These are phyloP conservation scores for Russula griseocarnosa DNA, from an alignment of 768 basidiomycete genomes.

Conservation along the genomic window DNA sequence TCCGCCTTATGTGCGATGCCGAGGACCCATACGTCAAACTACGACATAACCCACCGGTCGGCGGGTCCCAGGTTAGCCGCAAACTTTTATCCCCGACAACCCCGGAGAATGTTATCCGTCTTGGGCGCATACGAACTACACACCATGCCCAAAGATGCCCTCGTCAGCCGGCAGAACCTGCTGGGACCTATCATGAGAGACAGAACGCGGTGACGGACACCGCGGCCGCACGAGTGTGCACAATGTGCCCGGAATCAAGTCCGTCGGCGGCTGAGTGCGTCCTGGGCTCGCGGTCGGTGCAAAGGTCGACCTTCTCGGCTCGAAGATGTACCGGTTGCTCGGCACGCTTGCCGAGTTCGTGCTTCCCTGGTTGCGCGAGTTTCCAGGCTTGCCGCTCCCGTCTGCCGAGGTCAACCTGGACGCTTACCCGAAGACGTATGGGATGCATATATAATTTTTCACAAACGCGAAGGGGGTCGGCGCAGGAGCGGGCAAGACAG, in stretches of 20 bases:
- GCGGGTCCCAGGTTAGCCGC: constrained; percentile 62
- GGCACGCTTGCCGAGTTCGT: constrained; percentile 88
- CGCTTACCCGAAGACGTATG: constrained; percentile 77
- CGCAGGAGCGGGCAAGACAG: constrained; percentile 78
- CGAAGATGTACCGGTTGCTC: constrained; percentile 93
- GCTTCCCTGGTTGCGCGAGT: constrained; percentile 89
- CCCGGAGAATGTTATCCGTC: constrained; percentile 61
- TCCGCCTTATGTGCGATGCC: constrained; percentile 69
- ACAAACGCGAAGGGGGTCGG: constrained; percentile 86
- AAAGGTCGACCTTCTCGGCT: constrained; percentile 86
- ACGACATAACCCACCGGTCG: constrained; percentile 69
- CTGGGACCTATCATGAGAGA: constrained; percentile 83
- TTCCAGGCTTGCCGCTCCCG: constrained; percentile 75
- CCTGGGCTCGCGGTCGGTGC: constrained; percentile 78
- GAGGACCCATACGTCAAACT: constrained; percentile 78
- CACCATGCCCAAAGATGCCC: constrained; percentile 78
- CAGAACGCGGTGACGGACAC: constrained; percentile 64
- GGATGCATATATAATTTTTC: constrained; percentile 92
- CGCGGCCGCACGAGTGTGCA: constrained; percentile 72
- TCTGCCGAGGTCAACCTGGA: constrained; percentile 86
- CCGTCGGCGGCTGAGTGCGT: constrained; percentile 78
- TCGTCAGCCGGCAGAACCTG: constrained; percentile 64
- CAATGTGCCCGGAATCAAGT: constrained; percentile 63
- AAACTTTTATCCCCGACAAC: constrained; percentile 61
- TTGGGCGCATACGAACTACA: constrained; percentile 87